Base-by-base conservation (phyloP, 2,329 filamentous ascomycete genomes). In the Paraphaeosphaeria sporulosa region DNA sequence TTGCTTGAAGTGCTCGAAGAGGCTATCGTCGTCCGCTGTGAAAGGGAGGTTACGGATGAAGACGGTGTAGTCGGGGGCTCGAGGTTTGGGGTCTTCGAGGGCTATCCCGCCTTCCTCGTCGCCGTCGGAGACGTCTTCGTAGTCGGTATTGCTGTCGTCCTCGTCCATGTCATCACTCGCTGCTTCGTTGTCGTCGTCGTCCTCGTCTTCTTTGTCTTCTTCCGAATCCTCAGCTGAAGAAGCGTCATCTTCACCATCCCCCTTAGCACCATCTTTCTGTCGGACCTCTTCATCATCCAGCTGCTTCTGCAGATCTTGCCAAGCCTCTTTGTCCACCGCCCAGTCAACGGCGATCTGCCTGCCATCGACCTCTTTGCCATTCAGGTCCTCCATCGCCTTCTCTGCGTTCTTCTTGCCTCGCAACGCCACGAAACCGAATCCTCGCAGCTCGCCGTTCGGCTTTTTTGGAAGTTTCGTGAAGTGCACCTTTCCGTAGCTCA, bases 1-100 rank as follows among this genome's bases (percentile, higher is more conserved):
- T 70, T 90, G 84, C n/a, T 83, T 82, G 73, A 99, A 99, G 76
- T 97, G 94, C 53, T 89, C 85, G 73, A 94, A 90, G 47, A 99
- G 86, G 51, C 88, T 85, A 54, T 93, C 90, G 70, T 99, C 94
- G 19, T 90, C 91, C 46, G 89, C 89, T 1, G 90, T 93, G 78
- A 96, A 99, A 0, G 96, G 94, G 13, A 99, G 82, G 74, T 99
- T 99, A 66, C 95, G 92, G 69, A 99, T 86, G 80, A 99, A 99
- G 15, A 98, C 79, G 0, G 94, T 97, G 38, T 87, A 87, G 2
- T 87, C 87, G 70, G 92, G 92, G 75, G 91, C 87, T 55, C 72
- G 73, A 12, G 73, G 70, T 51, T 71, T 70, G 25, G 63, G 57
- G 2, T 52, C 44, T 53, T 79, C 75, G 27, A 74, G 57, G 27